Percentiles rank a stretch among this genome's conserved stretches.
Conservation (phyloP, 176 grass and related monocot species). For the Paspalum vaginatum region DNA sequence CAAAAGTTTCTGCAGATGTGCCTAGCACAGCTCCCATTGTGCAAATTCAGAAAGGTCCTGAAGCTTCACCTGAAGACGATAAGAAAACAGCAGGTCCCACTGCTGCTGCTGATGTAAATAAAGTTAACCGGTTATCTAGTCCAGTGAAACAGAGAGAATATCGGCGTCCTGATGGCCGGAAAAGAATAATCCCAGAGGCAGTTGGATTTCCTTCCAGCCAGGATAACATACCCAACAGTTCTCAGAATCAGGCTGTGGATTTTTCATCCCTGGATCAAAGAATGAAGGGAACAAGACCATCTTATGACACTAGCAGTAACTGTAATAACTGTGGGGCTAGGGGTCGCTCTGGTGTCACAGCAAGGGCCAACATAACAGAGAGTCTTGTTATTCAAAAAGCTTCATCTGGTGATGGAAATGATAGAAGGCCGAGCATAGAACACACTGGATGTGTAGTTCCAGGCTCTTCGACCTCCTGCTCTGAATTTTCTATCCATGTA, state of each 20-base stretch:
- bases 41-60: conserved; percentile 59
- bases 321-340: conserved; percentile 59
- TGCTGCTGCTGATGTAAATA: conserved; percentile 56
- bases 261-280: conserved; percentile 66
- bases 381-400: conserved; percentile 84
- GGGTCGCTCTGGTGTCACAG: conserved; percentile 69
- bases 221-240: conserved; percentile 54
- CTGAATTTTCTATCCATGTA: conserved; percentile 61
- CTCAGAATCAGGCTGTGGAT: conserved; percentile 55
- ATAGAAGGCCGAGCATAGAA: conserved; percentile 71
- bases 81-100: conserved; percentile 52
- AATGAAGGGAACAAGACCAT: conserved; percentile 59
- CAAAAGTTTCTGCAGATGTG: conserved; percentile 53
- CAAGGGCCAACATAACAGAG: conserved; percentile 80
- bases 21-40: conserved; percentile 41
- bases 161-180: conserved; percentile 82
- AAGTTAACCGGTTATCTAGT: conserved; percentile 60
- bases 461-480: conserved; percentile 37
- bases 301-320: conserved; percentile 52
- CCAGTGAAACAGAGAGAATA: conserved; percentile 97
- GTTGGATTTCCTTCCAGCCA: conserved; percentile 84
- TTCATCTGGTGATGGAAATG: conserved; percentile 37
- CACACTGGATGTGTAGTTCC: conserved; percentile 55
- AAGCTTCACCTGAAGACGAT: conserved; percentile 52
- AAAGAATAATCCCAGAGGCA: conserved; percentile 98